A percentile compares a stretch with the other conserved stretches of the same genome.
These are phyloP conservation scores for Schizothecium vesticola DNA, from an alignment of 495 filamentous ascomycete species.

Conservation along the genomic window DNA sequence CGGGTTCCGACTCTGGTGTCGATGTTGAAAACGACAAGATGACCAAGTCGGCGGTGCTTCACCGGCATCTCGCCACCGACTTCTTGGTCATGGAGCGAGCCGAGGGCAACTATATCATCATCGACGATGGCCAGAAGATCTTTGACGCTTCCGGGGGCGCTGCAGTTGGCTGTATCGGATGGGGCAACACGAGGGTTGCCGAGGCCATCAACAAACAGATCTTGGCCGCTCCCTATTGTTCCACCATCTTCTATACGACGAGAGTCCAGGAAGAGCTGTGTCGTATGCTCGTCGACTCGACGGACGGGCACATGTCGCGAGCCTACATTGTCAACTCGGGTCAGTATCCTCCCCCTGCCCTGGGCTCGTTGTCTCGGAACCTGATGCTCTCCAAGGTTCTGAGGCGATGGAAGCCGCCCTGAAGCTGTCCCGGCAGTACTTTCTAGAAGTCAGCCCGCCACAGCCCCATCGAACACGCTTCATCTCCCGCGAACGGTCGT, in stretches of 20 bases:
- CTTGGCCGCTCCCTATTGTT: slow-evolving; percentile 37
- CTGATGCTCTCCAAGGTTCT: slow-evolving; percentile 34
- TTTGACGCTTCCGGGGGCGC: slow-evolving; percentile 57
- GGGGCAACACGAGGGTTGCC: slow-evolving; percentile 40
- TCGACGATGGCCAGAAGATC: slow-evolving; percentile 58
- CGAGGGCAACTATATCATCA: slow-evolving; percentile 34
- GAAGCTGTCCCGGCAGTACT: slow-evolving; percentile 66
- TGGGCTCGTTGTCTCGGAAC: slow-evolving; percentile 14
- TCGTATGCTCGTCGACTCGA: slow-evolving; percentile 38
- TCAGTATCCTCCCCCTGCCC: slow-evolving; percentile 36
- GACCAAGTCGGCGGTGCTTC: slow-evolving; percentile 30
- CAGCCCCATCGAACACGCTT: slow-evolving; percentile 46
- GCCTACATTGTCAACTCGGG: slow-evolving; percentile 55
- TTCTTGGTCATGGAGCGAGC: slow-evolving; percentile 24
- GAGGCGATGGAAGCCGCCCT: slow-evolving; percentile 42
- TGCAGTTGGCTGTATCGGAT: slow-evolving; percentile 49
- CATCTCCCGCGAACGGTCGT: slow-evolving; percentile 64
- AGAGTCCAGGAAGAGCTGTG: slow-evolving; percentile 37
- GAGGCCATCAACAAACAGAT: slow-evolving; percentile 42
- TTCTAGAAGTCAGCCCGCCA: slow-evolving; percentile 42
- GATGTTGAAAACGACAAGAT: not conserved
- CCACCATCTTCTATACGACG: slow-evolving; percentile 42
- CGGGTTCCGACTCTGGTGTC: not conserved
- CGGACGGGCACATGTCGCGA: slow-evolving; percentile 40
- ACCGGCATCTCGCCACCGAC: slow-evolving; percentile 25